phyloP scores from a whole-genome alignment of 345 rosid genomes.

The Rhodamnia rubescens region DNA sequence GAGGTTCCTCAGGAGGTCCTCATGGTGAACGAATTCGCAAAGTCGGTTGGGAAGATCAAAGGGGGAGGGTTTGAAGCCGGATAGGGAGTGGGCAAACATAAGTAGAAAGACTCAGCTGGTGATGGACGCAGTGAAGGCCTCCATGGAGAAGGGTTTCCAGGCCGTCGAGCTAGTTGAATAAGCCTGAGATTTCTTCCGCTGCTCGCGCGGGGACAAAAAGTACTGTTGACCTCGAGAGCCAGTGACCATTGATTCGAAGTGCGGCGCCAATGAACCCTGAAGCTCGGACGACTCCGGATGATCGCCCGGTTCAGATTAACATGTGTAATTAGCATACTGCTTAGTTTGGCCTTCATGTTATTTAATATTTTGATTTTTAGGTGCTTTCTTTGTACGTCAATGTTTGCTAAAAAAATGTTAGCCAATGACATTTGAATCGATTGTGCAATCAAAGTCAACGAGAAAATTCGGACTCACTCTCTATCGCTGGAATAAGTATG shows the following conservation, averaged over 20 bases:
- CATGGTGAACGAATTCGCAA: constrained; percentile 3
- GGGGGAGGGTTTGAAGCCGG: background rate
- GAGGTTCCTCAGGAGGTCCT: background rate
- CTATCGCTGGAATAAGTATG: background rate
- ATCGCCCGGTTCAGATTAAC: background rate
- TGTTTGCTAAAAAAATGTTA: background rate
- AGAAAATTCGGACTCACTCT: background rate
- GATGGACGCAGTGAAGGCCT: background rate
- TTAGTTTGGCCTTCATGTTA: background rate
- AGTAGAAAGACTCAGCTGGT: constrained; percentile 8
- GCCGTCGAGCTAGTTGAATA: background rate
- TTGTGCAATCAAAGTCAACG: background rate
- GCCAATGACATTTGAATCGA: background rate
- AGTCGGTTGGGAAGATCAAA: background rate
- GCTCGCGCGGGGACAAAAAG: background rate
- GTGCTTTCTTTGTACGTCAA: background rate
- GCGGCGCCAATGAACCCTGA: background rate
- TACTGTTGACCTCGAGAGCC: background rate
- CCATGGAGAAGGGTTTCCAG: background rate
- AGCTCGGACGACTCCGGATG: background rate
- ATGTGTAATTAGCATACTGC: background rate
- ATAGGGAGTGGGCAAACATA: background rate
- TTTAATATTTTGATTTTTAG: background rate
- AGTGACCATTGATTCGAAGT: background rate
- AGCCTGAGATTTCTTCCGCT: background rate